Base-by-base conservation (phyloP, 2,329 filamentous ascomycete genomes). In the Trichoderma citrinoviride region DNA sequence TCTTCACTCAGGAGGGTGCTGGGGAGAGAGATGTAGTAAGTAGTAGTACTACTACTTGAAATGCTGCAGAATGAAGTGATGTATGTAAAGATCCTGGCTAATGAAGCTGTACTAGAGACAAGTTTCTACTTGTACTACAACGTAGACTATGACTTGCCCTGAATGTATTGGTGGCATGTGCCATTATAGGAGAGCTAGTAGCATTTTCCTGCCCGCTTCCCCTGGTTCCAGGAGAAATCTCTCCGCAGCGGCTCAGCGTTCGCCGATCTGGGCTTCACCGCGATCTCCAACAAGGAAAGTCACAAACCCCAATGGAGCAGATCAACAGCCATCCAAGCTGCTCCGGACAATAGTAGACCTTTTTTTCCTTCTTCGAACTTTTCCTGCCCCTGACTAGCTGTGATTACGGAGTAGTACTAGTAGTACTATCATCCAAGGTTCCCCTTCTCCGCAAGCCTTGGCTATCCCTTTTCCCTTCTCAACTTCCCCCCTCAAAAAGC, bases 401-500 rank as follows among this genome's bases (percentile, higher is more conserved):
- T 29, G 15, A 33, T 50, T 29, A 5, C 7, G n/a, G n/a, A n/a
- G n/a, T n/a, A n/a, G n/a, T 29, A 29, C 27, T 29, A 29, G 27
- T n/a, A n/a, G 7, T 33, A 33, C 29, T 33, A 33, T 33, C 7
- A n/a, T n/a, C n/a, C n/a, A 7, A 50, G 40, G 1, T 15, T 14
- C 47, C 7, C 6, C 23, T 21, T 25, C 25, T 29, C n/a, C 27
- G 17, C n/a, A 37, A 27, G n/a, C 5, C 17, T 29, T 43, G 23
- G 43, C 17, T 44, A 61, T 61, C 14, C 19, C n/a, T n/a, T n/a
- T 43, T 43, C 4, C 19, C 19, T n/a, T 44, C 23, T 10, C 2
- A 58, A 63, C 15, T 7, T 12, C 33, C 62, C 49, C 53, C 15
- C 17, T 71, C 73, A 82, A 52, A 83, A 57, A n/a, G 77, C 68